Base-by-base conservation (phyloP, 2,329 filamentous ascomycete genomes). In the Xylariales sp. region DNA sequence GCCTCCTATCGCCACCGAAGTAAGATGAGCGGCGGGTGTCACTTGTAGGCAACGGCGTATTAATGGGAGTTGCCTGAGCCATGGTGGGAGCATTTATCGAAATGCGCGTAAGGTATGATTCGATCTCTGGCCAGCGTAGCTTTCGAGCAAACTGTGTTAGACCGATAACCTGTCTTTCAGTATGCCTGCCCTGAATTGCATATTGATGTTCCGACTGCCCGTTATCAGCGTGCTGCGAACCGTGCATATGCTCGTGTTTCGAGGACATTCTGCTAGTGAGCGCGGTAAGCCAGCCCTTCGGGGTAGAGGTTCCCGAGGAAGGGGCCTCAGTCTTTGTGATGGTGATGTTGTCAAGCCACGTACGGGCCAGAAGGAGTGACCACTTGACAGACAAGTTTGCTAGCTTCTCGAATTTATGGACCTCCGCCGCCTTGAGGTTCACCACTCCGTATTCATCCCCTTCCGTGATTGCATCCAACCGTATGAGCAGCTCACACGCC, bases 281-380 rank as follows among this genome's bases (percentile, higher is more conserved):
- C 0, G 72, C 71, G 1, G 76, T 75, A 22, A 83, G 61, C 79
- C 79, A 83, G 31, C 72, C 59, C 35, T 57, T 53, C 53, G 55
- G 57, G 43, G 48, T 46, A 50, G 56, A 46, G 49, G 58, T 38
- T 54, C 60, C 52, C 57, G 64, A 46, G 51, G 62, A 38, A 53
- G 40, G 50, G 12, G 56, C 50, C 36, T 68, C 62, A 19, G 66
- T 60, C 48, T 69, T 74, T 38, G 72, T 68, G 18, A 85, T 65
- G 7, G 73, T 70, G 21, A 85, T 80, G 45, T 85, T 84, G 47
- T 84, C 77, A n/a, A 85, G 68, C 80, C 81, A 85, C 31, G 72
- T 70, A 19, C 79, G 69, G 12, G 81, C 81, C 22, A 85, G 66
- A 29, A 83, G 65, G 28, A 85, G 61, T 4, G 81, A 83, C 81